Base-by-base conservation (phyloP, 1,284 basidiomycete genomes). In the Ustilago esculenta region DNA sequence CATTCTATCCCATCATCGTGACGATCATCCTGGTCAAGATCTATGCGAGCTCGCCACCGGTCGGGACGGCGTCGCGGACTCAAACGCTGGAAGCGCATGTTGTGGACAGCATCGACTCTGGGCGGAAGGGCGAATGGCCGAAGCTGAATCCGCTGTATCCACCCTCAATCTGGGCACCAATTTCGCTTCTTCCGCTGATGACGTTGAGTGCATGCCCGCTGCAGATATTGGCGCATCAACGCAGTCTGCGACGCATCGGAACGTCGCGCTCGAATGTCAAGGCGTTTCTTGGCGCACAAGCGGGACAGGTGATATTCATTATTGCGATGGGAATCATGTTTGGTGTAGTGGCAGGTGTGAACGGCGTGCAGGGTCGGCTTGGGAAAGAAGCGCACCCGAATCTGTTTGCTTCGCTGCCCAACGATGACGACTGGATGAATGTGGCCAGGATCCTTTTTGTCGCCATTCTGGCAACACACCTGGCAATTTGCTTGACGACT, bases 191-290 rank as follows among this genome's bases (percentile, higher is more conserved):
- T 35, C 79, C 79, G 0, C 52, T 81, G 20, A 48, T 81, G 21
- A 73, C 75, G 32, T 65, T 81, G 5, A 77, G 75, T 23, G 68
- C 74, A 4, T 74, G 72, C n/a, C 78, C 79, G 11, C 56, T 76
- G 20, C 79, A 81, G 37, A 77, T 81, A 24, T 54, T 81, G n/a
- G 72, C 73, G 1, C 79, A 81, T 50, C 75, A 75, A 39, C 70
- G 79, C 8, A 76, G 72, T 41, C 47, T 81, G 33, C 65, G 72
- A 20, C 55, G 79, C 4, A 77, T 61, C 32, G 73, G 71, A 1
- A 71, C 70, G 27, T 72, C 72, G 17, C 66, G 75, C 4, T 77
- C 74, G 5, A 81, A 81, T 41, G 76, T 79, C 25, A 74, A 67
- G 32, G 71, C 77, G 1, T 81, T 81, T 39, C 39, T 76, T 15